Evolutionary conservation across 148 eudicot species (phyloP).

Genomic region (Heliamphora exappendiculata): DNA sequence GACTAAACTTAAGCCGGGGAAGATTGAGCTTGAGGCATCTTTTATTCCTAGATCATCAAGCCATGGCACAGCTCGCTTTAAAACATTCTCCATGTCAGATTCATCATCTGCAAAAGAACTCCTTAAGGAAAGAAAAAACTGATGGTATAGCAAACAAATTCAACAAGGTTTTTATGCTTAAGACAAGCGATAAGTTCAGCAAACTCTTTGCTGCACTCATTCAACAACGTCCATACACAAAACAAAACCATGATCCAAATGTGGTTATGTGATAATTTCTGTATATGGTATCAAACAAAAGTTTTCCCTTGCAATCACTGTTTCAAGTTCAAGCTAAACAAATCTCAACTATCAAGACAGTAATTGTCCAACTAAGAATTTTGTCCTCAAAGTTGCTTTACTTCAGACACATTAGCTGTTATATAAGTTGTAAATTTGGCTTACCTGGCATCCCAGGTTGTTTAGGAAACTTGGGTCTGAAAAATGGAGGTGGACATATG

Average conservation of each 20-base stretch:
- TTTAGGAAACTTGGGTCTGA: slow-evolving; percentile 80
- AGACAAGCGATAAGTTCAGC: no score
- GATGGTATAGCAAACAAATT: neutral
- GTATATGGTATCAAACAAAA: neutral
- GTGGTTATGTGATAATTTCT: no score
- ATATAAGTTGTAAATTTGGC: slow-evolving; percentile 2
- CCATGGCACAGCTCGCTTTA: slow-evolving; percentile 90
- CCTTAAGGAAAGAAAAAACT: neutral
- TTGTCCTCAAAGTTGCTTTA: neutral
- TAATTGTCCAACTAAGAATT: neutral
- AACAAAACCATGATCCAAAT: no score
- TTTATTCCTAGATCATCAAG: slow-evolving; percentile 73
- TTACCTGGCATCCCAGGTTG: slow-evolving; percentile 81
- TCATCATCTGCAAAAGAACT: slow-evolving; percentile 54
- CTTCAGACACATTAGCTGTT: neutral
- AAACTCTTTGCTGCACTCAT: no score
- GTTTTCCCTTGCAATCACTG: neutral
- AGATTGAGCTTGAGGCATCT: slow-evolving; percentile 72
- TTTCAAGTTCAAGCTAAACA: neutral
- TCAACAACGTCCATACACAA: no score
- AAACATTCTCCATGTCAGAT: slow-evolving; percentile 59
- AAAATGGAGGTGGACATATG: slow-evolving; percentile 96
- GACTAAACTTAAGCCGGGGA: slow-evolving; percentile 84
- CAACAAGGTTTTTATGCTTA: neutral
- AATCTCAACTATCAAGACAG: neutral